Evolutionary conservation across 768 basidiomycete genomes (phyloP), one percentile per base, ranked within the genome.

Genomic region (Lyophyllum atratum): DNA sequence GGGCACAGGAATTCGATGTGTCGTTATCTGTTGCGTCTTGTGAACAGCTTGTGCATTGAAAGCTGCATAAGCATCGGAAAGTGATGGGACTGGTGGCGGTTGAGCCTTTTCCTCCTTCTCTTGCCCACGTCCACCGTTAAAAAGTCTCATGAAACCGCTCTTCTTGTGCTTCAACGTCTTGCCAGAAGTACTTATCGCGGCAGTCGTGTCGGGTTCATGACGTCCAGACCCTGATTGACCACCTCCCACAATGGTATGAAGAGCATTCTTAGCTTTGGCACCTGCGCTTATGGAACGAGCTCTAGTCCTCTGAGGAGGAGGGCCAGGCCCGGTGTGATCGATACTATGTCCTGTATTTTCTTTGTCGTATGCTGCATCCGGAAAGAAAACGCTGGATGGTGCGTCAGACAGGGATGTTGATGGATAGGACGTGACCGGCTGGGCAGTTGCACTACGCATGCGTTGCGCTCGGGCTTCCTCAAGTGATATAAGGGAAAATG

Each of bases 391-490:
- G 7, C 63, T 67, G 8, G 70, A 64, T 11, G 70, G 19, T 40
- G 39, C 17, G 2, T 15, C n/a, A 19, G 39, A 68, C 1, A 67
- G 62, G 12, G 61, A 39, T 21, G 15, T 65, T 55, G 55, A 63
- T 60, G 49, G 68, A 63, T 45, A 61, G 65, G 46, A 70, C 65
- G 51, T 61, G 60, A 49, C 64, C 63, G 26, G 68, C 55, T 45
- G 71, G 19, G 68, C 69, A 3, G 81, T 80, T n/a, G 71, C 72
- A 62, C 77, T 81, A 49, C 87, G 83, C 44, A 82, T 75, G 49
- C 87, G 83, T 66, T 87, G 84, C 12, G 85, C 89, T 62, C 90
- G 84, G 3, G 90, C 90, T 73, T 93, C 89, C 65, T 92, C 87
- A 52, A 92, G 76, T 4, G 89, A 83, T 49, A 92, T 92, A 37